Conservation (phyloP, 257 asterid genomes). For the Cynanchum wilfordii region DNA sequence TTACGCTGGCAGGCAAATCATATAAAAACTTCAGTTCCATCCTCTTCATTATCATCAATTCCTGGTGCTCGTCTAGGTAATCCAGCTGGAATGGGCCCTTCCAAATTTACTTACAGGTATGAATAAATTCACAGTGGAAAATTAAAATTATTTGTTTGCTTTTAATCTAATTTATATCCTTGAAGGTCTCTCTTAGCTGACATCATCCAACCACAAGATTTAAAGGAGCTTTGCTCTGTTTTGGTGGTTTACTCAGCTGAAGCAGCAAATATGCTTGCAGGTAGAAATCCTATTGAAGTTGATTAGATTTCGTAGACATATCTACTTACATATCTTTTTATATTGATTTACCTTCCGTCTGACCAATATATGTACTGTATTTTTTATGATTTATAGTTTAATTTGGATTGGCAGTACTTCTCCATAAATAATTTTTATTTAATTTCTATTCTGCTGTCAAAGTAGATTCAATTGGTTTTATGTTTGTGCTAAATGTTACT, state of each 20-base stretch:
- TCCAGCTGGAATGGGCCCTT: constrained; percentile 58
- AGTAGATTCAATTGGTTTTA: neutral
- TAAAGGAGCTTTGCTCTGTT: constrained; percentile 95
- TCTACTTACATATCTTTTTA: neutral
- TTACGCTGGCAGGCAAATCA: constrained; percentile 53
- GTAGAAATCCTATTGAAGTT: constrained; percentile 29
- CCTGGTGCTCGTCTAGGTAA: constrained; percentile 55
- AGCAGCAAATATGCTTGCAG: constrained; percentile 86
- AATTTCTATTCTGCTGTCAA: neutral
- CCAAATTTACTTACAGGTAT: constrained; percentile 89
- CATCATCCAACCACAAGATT: constrained; percentile 87
- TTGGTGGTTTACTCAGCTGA: constrained; percentile 81
- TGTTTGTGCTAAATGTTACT: neutral
- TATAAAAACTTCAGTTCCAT: constrained; percentile 44
- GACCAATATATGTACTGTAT: neutral
- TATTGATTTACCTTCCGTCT: neutral
- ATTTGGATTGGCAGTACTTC: neutral
- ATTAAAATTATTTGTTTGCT: neutral
- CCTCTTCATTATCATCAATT: constrained; percentile 46
- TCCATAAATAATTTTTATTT: neutral
- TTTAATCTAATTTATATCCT: constrained; percentile 34
- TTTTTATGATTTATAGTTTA: neutral
- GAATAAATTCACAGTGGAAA: constrained; percentile 14
- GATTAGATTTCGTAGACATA: neutral
- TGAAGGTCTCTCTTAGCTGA: constrained; percentile 92